Conservation (phyloP, 345 rosid species). For the Arabis alpina region DNA sequence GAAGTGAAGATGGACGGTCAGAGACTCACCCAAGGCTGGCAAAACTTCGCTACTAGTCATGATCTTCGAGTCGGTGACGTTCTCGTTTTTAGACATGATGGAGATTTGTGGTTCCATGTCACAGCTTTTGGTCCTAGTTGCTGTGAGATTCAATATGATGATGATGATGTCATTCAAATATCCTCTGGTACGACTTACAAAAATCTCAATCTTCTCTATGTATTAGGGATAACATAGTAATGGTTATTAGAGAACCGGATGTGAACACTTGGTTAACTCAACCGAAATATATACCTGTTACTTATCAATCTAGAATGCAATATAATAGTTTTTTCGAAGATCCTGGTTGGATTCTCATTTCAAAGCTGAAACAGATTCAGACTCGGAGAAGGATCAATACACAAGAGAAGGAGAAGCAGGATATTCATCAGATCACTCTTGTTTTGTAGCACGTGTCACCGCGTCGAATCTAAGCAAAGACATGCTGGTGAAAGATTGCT, state of each 20-base stretch:
- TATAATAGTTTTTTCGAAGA: neutral
- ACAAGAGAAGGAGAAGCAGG: neutral
- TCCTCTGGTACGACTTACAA: constrained; percentile 18
- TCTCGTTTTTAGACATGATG: constrained; percentile 29
- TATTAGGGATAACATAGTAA: neutral
- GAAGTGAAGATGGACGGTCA: constrained; percentile 24
- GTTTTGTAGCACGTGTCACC: constrained; percentile 22
- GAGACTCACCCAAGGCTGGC: constrained; percentile 35
- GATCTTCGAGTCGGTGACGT: constrained; percentile 27
- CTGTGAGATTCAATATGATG: constrained; percentile 30
- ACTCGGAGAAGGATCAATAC: neutral
- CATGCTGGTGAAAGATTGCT: constrained; percentile 13
- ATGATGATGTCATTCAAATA: neutral
- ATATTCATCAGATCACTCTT: constrained; percentile 19
- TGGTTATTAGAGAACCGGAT: neutral
- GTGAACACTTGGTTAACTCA: too few relatives aligned
- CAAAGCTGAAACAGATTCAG: constrained; percentile 21
- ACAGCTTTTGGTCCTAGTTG: constrained; percentile 27
- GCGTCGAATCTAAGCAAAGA: neutral
- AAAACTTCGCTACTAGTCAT: constrained; percentile 26
- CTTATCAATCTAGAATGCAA: too few relatives aligned
- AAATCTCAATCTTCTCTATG: too few relatives aligned
- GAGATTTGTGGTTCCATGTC: constrained; percentile 29
- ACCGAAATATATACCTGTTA: too few relatives aligned
- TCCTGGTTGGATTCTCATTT: neutral